These are phyloP conservation scores for Glomus cerebriforme DNA, from an alignment of 192 early-diverging fungal genomes.

Conservation along the genomic window DNA sequence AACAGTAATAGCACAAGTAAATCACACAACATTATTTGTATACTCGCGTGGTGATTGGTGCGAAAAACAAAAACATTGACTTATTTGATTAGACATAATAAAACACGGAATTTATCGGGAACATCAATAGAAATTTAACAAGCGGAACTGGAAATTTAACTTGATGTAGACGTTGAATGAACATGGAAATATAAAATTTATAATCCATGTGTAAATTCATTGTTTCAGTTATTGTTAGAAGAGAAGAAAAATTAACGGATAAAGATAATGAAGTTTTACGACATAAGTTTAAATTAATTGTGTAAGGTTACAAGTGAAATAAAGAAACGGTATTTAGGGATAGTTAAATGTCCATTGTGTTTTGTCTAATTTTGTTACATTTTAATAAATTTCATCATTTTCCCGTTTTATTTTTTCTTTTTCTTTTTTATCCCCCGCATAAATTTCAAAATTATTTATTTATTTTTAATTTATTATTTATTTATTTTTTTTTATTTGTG, in stretches of 20 bases:
- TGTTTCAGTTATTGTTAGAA: background rate
- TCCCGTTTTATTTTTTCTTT: background rate
- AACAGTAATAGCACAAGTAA: background rate
- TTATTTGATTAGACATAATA: background rate
- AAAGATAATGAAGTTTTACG: background rate
- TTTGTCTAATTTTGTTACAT: background rate
- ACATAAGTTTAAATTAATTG: background rate
- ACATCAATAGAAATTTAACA: too few relatives aligned
- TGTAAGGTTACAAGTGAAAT: background rate
- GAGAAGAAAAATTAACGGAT: background rate
- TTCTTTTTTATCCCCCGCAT: background rate
- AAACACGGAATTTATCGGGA: background rate
- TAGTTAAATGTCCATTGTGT: background rate
- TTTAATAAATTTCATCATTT: too few relatives aligned
- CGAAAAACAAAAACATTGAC: background rate
- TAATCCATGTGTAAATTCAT: background rate
- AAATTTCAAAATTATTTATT: background rate
- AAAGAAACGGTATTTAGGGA: background rate
- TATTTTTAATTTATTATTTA: background rate
- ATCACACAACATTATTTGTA: background rate
- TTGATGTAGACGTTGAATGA: background rate
- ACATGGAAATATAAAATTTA: background rate
- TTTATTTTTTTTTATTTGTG: background rate
- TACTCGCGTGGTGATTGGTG: conserved; percentile 18
- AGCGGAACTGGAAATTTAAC: background rate